Evolutionary conservation across 768 basidiomycete species (phyloP).

Genomic region (Suillus placidus): DNA sequence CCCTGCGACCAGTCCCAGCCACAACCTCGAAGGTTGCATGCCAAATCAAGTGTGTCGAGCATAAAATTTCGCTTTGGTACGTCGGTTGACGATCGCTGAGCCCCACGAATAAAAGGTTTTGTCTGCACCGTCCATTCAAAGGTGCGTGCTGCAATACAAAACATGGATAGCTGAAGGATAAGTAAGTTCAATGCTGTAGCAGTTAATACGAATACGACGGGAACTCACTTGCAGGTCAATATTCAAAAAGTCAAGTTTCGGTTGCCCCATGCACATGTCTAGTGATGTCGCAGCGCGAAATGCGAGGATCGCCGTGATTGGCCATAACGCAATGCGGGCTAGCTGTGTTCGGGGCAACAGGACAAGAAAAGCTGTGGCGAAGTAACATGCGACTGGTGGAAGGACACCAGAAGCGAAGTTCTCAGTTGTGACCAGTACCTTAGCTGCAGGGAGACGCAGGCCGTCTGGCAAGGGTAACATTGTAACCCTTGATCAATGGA

Average conservation of each 20-base stretch:
- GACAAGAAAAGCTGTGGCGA: slow-evolving; percentile 52
- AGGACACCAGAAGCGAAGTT: slow-evolving; percentile 41
- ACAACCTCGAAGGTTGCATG: slow-evolving; percentile 53
- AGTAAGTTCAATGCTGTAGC: background rate
- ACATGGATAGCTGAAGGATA: slow-evolving; percentile 17
- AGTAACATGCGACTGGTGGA: slow-evolving; percentile 48
- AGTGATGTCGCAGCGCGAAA: slow-evolving; percentile 38
- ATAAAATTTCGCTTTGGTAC: background rate
- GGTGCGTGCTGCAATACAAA: slow-evolving; percentile 14
- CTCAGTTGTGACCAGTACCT: slow-evolving; percentile 32
- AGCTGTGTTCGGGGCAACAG: slow-evolving; percentile 46
- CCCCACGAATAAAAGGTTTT: slow-evolving; percentile 16
- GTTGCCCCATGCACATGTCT: slow-evolving; percentile 12
- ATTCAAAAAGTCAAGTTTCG: slow-evolving; percentile 11
- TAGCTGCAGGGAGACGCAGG: slow-evolving; percentile 14
- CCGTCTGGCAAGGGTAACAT: background rate
- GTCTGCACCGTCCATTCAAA: slow-evolving; percentile 22
- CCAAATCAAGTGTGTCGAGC: slow-evolving; percentile 52
- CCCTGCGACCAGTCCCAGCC: slow-evolving; percentile 62
- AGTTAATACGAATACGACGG: too few species aligned
- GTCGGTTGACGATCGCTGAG: slow-evolving; percentile 6
- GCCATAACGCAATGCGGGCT: slow-evolving; percentile 49
- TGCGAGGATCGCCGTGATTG: slow-evolving; percentile 44
- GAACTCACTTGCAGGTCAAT: slow-evolving; percentile 17
- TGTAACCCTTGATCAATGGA: background rate